These are phyloP conservation scores for Rosa persica DNA, from an alignment of 306 rosid species.

Conservation along the genomic window DNA sequence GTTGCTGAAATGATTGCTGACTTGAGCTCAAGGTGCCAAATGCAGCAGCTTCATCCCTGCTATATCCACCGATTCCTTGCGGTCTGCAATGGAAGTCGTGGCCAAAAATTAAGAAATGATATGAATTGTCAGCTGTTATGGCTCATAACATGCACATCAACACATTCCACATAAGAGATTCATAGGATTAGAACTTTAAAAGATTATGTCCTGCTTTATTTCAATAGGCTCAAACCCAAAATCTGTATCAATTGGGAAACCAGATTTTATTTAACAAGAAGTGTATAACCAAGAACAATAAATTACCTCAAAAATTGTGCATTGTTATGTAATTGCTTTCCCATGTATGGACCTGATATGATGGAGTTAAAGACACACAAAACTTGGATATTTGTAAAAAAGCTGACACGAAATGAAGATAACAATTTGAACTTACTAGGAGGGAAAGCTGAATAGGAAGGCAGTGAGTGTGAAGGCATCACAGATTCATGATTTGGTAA, in stretches of 20 bases:
- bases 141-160: neutral
- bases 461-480: slow-evolving; percentile 24
- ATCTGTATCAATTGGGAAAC: neutral
- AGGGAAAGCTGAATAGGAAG: slow-evolving; percentile 34
- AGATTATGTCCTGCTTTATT: neutral
- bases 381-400: slow-evolving; percentile 9
- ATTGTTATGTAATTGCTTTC: slow-evolving; percentile 41
- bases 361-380: slow-evolving; percentile 23
- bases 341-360: slow-evolving; percentile 52
- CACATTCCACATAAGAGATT: neutral
- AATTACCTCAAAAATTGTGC: slow-evolving; percentile 45
- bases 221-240: neutral
- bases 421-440: slow-evolving; percentile 39
- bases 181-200: neutral
- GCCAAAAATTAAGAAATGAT: neutral
- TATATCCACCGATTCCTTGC: slow-evolving; percentile 35
- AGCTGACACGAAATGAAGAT: slow-evolving; percentile 23
- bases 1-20: slow-evolving; percentile 40
- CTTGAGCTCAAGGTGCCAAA: slow-evolving; percentile 31
- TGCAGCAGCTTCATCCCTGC: slow-evolving; percentile 13
- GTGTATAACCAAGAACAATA: slow-evolving; percentile 19
- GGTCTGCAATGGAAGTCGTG: slow-evolving; percentile 31
- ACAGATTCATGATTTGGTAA: slow-evolving; percentile 37
- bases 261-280: neutral
- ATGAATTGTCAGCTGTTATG: neutral